phyloP scores from a whole-genome alignment of 2,329 filamentous ascomycete species.

The Colletotrichum sp. region DNA sequence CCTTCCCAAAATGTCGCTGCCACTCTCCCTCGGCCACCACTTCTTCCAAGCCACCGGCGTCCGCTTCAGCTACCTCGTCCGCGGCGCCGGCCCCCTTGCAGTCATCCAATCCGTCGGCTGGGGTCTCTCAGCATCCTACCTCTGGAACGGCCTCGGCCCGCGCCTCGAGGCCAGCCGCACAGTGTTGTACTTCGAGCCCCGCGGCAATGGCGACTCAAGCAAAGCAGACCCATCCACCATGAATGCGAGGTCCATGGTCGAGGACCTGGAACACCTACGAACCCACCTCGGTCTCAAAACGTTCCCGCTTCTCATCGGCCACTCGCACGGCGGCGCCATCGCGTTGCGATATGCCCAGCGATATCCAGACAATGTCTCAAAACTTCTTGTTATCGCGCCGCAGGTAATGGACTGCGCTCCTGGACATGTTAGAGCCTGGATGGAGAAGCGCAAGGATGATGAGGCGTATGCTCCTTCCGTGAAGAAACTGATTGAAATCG shows the following conservation, averaged over 20 bases:
- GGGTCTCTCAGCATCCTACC: neutral
- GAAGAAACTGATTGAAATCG: neutral
- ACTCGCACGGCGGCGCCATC: neutral
- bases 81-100: neutral
- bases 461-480: neutral
- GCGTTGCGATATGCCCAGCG: neutral
- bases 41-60: fast-evolving
- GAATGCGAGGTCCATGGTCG: neutral
- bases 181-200: neutral
- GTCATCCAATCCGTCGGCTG: neutral
- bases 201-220: neutral
- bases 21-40: neutral
- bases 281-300: neutral
- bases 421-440: neutral
- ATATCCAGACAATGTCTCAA: neutral
- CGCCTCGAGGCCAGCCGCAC: neutral
- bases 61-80: neutral
- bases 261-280: neutral
- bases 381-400: neutral
- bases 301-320: neutral
- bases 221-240: neutral
- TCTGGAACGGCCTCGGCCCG: neutral
- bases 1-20: neutral
- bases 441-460: neutral
- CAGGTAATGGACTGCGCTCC: neutral